phyloP scores from a whole-genome alignment of 306 rosid species.

The Pterocarpus macrocarpus region DNA sequence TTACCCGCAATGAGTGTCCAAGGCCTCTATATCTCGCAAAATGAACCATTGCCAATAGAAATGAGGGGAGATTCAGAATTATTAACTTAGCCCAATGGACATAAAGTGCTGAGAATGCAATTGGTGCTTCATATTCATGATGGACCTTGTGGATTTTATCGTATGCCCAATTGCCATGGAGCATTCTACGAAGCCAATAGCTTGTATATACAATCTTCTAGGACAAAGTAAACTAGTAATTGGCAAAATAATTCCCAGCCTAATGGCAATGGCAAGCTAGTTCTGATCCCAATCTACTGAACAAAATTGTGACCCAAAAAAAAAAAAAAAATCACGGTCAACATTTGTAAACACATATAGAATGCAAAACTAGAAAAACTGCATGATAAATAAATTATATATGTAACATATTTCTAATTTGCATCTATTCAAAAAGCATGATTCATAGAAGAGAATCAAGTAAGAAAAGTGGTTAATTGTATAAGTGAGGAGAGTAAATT shows the following conservation, averaged over 20 bases:
- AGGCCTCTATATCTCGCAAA: slow-evolving; percentile 85
- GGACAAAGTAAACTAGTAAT: slow-evolving; percentile 67
- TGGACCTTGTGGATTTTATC: slow-evolving; percentile 85
- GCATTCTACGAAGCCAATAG: slow-evolving; percentile 84
- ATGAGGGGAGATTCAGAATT: slow-evolving; percentile 79
- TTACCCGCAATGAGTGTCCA: slow-evolving; percentile 91
- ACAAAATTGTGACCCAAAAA: neutral
- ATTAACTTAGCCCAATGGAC: slow-evolving; percentile 90
- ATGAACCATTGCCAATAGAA: slow-evolving; percentile 89
- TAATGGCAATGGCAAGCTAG: slow-evolving; percentile 79
- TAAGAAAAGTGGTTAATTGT: too few species aligned
- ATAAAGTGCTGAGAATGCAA: slow-evolving; percentile 81
- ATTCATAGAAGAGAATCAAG: too few species aligned
- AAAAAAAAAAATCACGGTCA: neutral
- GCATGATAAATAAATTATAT: too few species aligned
- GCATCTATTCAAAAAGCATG: too few species aligned
- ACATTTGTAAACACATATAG: neutral
- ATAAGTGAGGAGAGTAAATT: too few species aligned
- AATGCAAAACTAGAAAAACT: neutral
- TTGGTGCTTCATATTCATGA: slow-evolving; percentile 84
- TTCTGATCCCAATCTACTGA: slow-evolving; percentile 77
- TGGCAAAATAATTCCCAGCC: slow-evolving; percentile 78
- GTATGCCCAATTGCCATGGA: slow-evolving; percentile 81
- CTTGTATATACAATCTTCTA: slow-evolving; percentile 72
- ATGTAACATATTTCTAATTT: too few species aligned